Base-by-base conservation (phyloP, 75 land plant genomes). In the Ceratopteris richardii region DNA sequence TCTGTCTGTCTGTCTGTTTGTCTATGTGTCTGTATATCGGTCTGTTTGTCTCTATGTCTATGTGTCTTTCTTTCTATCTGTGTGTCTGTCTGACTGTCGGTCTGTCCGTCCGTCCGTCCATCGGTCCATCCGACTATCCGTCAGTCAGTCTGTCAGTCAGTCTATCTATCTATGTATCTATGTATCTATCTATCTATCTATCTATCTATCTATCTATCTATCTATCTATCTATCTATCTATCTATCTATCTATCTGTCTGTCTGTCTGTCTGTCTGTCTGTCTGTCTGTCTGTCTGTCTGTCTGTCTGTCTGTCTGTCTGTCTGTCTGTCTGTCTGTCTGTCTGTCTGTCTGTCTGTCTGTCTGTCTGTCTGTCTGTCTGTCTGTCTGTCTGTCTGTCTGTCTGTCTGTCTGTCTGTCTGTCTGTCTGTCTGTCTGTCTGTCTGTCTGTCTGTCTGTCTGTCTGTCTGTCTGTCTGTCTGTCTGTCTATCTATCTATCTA, bases 241-340 rank as follows among this genome's bases (percentile, higher is more conserved):
- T n/a, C n/a, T n/a, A n/a, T n/a, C n/a, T n/a, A n/a, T n/a, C n/a
- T n/a, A n/a, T n/a, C n/a, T n/a, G n/a, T n/a, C n/a, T n/a, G n/a
- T n/a, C n/a, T n/a, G n/a, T n/a, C n/a, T n/a, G n/a, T n/a, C n/a
- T n/a, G n/a, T 51, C 53, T 51, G n/a, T 51, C 53, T 23, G 11
- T 23, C 23, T 23, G 11, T 23, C 23, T 23, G n/a, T 51, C 53
- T 51, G n/a, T 51, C 53, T 51, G n/a, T 51, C 53, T 51, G n/a
- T 51, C 53, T 23, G n/a, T 23, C 23, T 19, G 11, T 51, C 23
- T 23, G 11, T 23, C 23, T 23, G n/a, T 51, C 53, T 51, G 23
- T 23, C 23, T 51, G 7, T 17, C 11, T 51, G 53, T 51, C 13
- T 51, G 10, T 23, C 53, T 23, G n/a, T n/a, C n/a, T n/a, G n/a